Conservation (phyloP, 352 stramenopile genomes). For the Globisporangium paroecandrum region DNA sequence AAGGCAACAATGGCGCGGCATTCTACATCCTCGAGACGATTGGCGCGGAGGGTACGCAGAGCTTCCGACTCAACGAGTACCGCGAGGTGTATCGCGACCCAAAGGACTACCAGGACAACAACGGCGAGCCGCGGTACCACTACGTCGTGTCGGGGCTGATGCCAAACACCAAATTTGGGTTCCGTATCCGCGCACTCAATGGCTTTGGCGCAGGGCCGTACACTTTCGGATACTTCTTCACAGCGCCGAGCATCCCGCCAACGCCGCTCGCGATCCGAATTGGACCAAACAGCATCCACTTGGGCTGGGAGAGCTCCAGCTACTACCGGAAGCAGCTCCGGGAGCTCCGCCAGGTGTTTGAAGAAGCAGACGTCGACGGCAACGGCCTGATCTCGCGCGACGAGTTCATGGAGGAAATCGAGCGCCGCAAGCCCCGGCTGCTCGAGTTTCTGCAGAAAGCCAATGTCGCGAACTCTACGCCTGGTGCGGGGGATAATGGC, state of each 20-base stretch:
- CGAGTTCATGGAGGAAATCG: conserved; percentile 85
- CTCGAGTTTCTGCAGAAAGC: conserved; percentile 76
- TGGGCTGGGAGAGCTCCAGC: conserved; percentile 73
- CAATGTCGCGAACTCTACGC: conserved; percentile 15
- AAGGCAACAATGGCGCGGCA: conserved; percentile 61
- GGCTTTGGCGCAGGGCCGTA: conserved; percentile 87
- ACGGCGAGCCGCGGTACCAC: conserved; percentile 71
- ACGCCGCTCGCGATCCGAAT: conserved; percentile 63
- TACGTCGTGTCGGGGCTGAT: conserved; percentile 59
- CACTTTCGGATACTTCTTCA: conserved; percentile 85
- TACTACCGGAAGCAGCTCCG: conserved; percentile 63
- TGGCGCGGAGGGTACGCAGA: conserved; percentile 63
- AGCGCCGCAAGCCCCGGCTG: conserved; percentile 67
- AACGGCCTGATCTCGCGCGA: conserved; percentile 78
- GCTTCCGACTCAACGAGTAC: conserved; percentile 68
- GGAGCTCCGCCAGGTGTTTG: conserved; percentile 81
- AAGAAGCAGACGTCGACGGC: conserved; percentile 66
- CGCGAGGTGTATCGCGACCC: conserved; percentile 87
- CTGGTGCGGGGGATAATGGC: not conserved
- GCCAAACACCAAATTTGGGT: conserved; percentile 89
- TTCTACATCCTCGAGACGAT: conserved; percentile 84
- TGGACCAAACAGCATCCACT: conserved; percentile 63
- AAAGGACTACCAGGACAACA: conserved; percentile 78
- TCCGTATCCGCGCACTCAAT: conserved; percentile 88
- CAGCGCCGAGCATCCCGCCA: conserved; percentile 61